These are phyloP conservation scores for Phytophthora idaei DNA, from an alignment of 352 stramenopile genomes.

Conservation along the genomic window DNA sequence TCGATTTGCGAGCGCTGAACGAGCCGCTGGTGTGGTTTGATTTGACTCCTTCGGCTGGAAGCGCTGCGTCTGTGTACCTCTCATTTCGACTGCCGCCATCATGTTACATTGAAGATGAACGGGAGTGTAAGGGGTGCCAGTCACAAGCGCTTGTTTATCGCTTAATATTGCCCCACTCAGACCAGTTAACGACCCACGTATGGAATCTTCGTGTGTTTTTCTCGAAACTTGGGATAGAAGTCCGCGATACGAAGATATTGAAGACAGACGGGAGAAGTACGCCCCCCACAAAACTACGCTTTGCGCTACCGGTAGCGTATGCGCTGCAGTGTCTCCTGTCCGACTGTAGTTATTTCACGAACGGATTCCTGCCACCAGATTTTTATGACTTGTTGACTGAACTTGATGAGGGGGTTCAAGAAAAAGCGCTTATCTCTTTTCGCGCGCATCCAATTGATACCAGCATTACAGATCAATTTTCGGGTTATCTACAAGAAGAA, in stretches of 20 bases:
- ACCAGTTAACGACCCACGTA: slow-evolving; percentile 19
- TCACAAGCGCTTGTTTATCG: slow-evolving; percentile 47
- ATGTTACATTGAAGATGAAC: slow-evolving; percentile 38
- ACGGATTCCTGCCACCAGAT: slow-evolving; percentile 38
- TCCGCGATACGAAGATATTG: slow-evolving; percentile 50
- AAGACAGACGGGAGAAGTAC: slow-evolving; percentile 10
- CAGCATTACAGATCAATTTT: slow-evolving; percentile 45
- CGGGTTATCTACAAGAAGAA: slow-evolving; percentile 41
- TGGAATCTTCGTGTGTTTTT: slow-evolving; percentile 60
- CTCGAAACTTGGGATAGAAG: slow-evolving; percentile 50
- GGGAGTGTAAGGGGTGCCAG: slow-evolving; percentile 43
- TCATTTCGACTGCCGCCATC: slow-evolving; percentile 46
- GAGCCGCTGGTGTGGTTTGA: slow-evolving; percentile 56
- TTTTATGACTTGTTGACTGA: slow-evolving; percentile 46
- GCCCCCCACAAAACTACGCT: slow-evolving; percentile 6
- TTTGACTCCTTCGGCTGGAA: slow-evolving; percentile 22
- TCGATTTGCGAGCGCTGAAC: slow-evolving; percentile 54
- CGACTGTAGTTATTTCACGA: slow-evolving; percentile 51
- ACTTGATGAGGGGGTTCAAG: slow-evolving; percentile 46
- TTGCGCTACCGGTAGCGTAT: slow-evolving; percentile 47
- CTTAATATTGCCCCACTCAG: slow-evolving; percentile 28
- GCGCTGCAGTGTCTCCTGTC: slow-evolving; percentile 59
- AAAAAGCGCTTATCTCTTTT: slow-evolving; percentile 54
- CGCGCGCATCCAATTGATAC: slow-evolving; percentile 17
- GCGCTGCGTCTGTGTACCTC: slow-evolving; percentile 37